These are phyloP conservation scores for Beauveria caledonica DNA, from an alignment of 2,329 filamentous ascomycete species.

Conservation along the genomic window DNA sequence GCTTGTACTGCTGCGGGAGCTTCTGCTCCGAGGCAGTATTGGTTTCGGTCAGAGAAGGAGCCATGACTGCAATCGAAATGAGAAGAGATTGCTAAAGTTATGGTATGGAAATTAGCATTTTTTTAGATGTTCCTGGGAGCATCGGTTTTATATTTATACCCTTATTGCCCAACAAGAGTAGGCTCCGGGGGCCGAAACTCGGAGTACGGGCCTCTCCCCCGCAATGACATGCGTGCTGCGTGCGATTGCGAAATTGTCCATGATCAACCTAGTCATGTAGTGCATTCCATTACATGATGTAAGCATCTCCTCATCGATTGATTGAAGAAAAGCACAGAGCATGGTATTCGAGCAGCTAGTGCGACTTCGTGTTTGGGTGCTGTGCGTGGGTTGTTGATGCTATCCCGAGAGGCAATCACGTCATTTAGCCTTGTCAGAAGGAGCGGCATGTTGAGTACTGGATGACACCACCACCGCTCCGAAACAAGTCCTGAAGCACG, in stretches of 20 bases:
- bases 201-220: background rate
- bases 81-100: background rate
- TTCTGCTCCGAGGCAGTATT: background rate
- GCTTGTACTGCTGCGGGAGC: conserved; percentile 14
- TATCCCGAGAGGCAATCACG: conserved; percentile 10
- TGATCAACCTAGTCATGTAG: background rate
- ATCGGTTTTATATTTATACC: background rate
- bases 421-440: background rate
- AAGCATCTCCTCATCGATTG: background rate
- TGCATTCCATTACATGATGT: background rate
- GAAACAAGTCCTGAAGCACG: background rate
- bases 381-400: conserved; percentile 7
- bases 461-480: conserved; percentile 1
- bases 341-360: background rate
- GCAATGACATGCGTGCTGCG: conserved; percentile 7
- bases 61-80: conserved; percentile 1
- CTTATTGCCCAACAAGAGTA: background rate
- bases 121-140: background rate
- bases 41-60: conserved; percentile 9
- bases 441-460: background rate
- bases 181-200: background rate
- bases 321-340: background rate
- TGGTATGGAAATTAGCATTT: background rate
- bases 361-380: background rate
- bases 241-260: conserved; percentile 8